Evolutionary conservation across 495 filamentous ascomycete genomes (phyloP).

Genomic region (Annulohypoxylon moriforme): DNA sequence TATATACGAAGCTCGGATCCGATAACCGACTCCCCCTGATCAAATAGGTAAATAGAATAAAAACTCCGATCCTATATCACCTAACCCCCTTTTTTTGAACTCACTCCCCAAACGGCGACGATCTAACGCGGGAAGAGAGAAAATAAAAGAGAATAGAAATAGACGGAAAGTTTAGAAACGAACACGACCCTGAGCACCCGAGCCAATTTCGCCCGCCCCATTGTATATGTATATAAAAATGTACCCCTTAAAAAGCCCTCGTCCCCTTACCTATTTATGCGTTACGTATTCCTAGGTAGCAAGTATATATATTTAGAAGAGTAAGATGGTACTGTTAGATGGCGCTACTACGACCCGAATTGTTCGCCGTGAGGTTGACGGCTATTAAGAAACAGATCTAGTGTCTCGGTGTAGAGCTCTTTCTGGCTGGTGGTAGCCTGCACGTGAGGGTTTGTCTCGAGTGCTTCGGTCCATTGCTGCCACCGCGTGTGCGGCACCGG

Average conservation of each 20-base stretch:
- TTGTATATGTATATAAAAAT: conserved; percentile 38
- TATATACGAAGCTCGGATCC: not conserved
- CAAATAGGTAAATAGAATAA: not conserved
- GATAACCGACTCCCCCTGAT: not conserved
- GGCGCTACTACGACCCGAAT: conserved; percentile 17
- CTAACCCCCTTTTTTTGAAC: not conserved
- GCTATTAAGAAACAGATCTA: conserved; percentile 67
- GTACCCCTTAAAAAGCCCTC: conserved; percentile 45
- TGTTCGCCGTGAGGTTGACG: conserved; percentile 39
- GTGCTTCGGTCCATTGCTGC: conserved; percentile 82
- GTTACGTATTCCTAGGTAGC: conserved; percentile 54
- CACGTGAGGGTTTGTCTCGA: conserved; percentile 79
- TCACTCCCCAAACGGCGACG: not conserved
- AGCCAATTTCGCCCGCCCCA: conserved; percentile 3
- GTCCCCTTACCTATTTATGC: conserved; percentile 53
- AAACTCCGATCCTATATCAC: conserved; percentile 23
- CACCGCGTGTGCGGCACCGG: conserved; percentile 76
- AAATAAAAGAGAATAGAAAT: not conserved
- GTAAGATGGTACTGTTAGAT: not conserved
- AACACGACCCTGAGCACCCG: not conserved
- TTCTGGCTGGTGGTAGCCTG: conserved; percentile 80
- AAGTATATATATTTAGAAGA: conserved; percentile 47
- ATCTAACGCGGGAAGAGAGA: not conserved
- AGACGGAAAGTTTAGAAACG: not conserved
- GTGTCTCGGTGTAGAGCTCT: conserved; percentile 78